phyloP scores from a whole-genome alignment of 345 rosid species.

The Citropsis articulata region DNA sequence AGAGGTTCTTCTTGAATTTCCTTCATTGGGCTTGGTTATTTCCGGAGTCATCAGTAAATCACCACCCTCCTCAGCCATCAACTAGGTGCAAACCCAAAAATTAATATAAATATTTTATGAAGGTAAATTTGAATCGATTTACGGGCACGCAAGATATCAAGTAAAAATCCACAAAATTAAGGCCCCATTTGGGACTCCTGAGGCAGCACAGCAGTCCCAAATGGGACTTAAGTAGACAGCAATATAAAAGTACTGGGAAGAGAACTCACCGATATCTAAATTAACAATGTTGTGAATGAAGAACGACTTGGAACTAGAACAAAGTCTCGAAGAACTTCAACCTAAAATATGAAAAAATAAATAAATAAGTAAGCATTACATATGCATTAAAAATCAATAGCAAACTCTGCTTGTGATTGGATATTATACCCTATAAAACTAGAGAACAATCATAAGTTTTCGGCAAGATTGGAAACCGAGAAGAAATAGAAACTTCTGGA shows the following conservation, averaged over 20 bases:
- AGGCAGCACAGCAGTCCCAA: no score
- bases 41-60: constrained; percentile 31
- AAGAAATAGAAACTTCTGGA: neutral
- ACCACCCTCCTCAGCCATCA: constrained; percentile 47
- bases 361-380: neutral
- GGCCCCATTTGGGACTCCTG: neutral
- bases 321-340: neutral
- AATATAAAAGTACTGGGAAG: neutral
- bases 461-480: neutral
- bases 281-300: neutral
- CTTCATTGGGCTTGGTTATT: constrained; percentile 24
- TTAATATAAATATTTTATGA: neutral
- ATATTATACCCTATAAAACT: no score
- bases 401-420: neutral
- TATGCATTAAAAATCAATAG: neutral
- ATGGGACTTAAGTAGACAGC: neutral
- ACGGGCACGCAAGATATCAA: neutral
- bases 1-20: constrained; percentile 42
- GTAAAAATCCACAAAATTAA: neutral
- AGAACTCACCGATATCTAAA: constrained; percentile 5
- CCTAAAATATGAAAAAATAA: neutral
- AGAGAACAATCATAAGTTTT: neutral
- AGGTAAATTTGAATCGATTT: neutral
- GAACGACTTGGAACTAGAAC: neutral
- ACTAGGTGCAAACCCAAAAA: neutral